Base-by-base conservation (phyloP, 2,329 filamentous ascomycete genomes). In the Aspergillus hortae region DNA sequence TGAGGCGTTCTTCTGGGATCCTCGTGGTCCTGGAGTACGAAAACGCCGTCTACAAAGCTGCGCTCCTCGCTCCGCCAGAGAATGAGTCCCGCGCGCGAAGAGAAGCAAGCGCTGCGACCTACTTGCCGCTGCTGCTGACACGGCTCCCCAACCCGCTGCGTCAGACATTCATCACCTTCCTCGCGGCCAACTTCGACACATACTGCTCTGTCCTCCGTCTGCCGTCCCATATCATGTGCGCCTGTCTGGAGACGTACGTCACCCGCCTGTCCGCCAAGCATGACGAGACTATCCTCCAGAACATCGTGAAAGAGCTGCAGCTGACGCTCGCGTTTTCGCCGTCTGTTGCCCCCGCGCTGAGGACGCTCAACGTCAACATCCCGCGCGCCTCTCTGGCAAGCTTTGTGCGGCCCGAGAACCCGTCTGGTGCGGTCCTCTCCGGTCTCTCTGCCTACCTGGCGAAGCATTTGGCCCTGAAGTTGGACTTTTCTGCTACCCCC, bases 11-110 rank as follows among this genome's bases (percentile, higher is more conserved):
- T 17, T 21, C 35, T 1, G 80, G 80, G 4, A 71, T 82, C 7
- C 59, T 76, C 15, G 66, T 82, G 11, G 71, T 66, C n/a, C 65
- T 82, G 21, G 69, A 74, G 36, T 81, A 80, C 55, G 76, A 80
- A 54, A 74, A 73, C 43, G 70, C 72, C 44, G 67, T 62, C 15
- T 80, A 81, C 67, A 77, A 74, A 57, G 78, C 77, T 3, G 73
- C 78, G n/a, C 67, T 82, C 2, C 69, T 81, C 5, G 65, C 76
- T 2, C 67, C 73, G 14, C 64, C 47, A 4, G 17, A 30, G 27
- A 6, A 42, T 3, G 48, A 48, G 15, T 40, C 44, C 23, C 45
- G 38, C 33, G 30, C 17, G 14, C 17, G 12, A 44, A 43, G 35
- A 44, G 42, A 49, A 41, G 44, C 21, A 21, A 19, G 33, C 27